Base-by-base conservation (phyloP, 352 stramenopile genomes). In the Globisporangium middletonii region DNA sequence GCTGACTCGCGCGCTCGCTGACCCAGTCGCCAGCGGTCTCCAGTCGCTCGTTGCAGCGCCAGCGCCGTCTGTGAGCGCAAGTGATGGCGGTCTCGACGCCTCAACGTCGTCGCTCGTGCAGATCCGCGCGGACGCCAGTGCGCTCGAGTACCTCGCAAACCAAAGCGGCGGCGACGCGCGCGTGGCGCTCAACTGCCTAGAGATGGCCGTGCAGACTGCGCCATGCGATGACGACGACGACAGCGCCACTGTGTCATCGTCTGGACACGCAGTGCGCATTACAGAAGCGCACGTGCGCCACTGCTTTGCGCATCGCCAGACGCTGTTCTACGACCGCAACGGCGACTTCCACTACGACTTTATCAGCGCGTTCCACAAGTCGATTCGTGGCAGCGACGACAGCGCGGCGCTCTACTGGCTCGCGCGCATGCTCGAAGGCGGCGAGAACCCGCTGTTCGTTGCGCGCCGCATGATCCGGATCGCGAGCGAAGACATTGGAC, bases 351-450 rank as follows among this genome's bases (percentile, higher is more conserved):
- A 96, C 59, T 96, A 96, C 56, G 79, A 94, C 59, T 72, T 77
- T 46, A 94, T 94, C 53, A 92, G 82, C 56, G 87, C 85, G 1
- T 71, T 95, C 37, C 82, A 94, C 69, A 95, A 96, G 51, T 92
- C 82, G 0, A 73, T 95, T 7, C 82, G 86, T 33, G 84, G 86
- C 5, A 95, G 83, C 43, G 84, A 94, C 52, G 77, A 81, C 45
- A 90, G 89, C 48, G 86, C 75, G 4, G 72, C 86, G 4, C 71
- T 95, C 2, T 95, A 95, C 55, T 95, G 84, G 84, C 65, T 96
- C 18, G 87, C 68, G 13, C 71, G 85, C 8, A 96, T 96, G 87
- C 69, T 96, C 2, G 78, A 95, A 61, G 85, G 79, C 4, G 85
- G 87, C 8, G 87, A 96, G 50, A 91, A 95, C 19, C 85, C 87